phyloP scores from a whole-genome alignment of 305 asterid genomes.

The Stenogyne calaminthoides region DNA sequence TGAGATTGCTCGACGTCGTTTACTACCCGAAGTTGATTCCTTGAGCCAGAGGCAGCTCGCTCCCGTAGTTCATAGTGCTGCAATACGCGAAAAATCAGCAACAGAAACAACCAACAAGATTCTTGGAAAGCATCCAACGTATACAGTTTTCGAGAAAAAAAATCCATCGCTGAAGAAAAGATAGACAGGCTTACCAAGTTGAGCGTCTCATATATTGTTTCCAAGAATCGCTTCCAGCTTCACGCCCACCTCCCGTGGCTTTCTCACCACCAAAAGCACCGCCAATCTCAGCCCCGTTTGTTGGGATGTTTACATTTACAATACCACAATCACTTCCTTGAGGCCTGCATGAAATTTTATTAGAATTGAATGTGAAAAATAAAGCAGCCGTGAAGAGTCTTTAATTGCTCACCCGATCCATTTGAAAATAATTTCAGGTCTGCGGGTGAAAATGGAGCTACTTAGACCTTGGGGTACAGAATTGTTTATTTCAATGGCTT shows the following conservation, averaged over 20 bases:
- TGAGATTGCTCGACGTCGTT: slow-evolving; percentile 1
- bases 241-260: slow-evolving; percentile 98
- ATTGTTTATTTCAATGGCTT: slow-evolving; percentile 89
- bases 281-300: slow-evolving; percentile 98
- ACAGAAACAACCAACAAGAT: background rate
- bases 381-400: background rate
- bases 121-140: background rate
- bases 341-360: slow-evolving; percentile 51
- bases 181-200: slow-evolving; percentile 62
- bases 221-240: slow-evolving; percentile 99
- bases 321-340: slow-evolving; percentile 98
- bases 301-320: slow-evolving; percentile 93
- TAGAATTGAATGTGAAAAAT: background rate
- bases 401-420: slow-evolving; percentile 86
- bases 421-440: slow-evolving; percentile 81
- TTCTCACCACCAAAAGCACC: slow-evolving; percentile 99
- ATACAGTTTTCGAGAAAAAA: background rate
- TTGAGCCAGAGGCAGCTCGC: slow-evolving; percentile 92
- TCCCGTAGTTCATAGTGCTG: slow-evolving; percentile 95
- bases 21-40: slow-evolving; percentile 88
- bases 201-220: slow-evolving; percentile 99
- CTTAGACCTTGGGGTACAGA: slow-evolving; percentile 99
- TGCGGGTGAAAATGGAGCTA: slow-evolving; percentile 92
- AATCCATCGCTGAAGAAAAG: background rate
- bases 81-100: slow-evolving; percentile 26